Evolutionary conservation across 2,329 filamentous ascomycete species (phyloP), one percentile per base, ranked within the genome.

Genomic region (Exophiala aquamarina): DNA sequence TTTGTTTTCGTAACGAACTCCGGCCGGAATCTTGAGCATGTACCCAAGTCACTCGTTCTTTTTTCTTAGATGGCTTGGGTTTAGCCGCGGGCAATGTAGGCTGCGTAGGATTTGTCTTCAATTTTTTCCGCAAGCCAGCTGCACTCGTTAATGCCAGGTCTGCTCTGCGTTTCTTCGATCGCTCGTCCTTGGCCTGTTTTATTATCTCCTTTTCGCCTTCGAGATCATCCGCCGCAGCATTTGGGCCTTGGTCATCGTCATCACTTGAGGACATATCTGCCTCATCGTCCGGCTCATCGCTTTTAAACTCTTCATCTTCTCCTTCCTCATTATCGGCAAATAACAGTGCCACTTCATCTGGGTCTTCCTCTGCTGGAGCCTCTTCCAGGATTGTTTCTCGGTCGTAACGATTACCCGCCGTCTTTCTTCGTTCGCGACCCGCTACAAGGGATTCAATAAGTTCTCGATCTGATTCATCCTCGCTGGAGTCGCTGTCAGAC

Each of bases 151-250:
- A 83, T 20, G 82, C 83, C 50, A 90, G 83, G 60, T 87, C 83
- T 1, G 85, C 82, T 63, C 92, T 94, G 57, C 89, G 83, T 69
- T 95, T 95, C 65, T 89, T 88, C 3, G 78, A 81, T 59, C 75
- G 80, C 59, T 86, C 85, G 49, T 80, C 82, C 57, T 83, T 84
- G 48, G 86, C 89, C 59, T 86, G 81, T 55, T 81, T 84, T 68
- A 93, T 83, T 44, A 98, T 67, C 68, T 95, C 89, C 60, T 84
- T 86, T 70, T 98, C 93, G 26, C 93, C 93, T 47, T 89, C 87
- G 3, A 93, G 67, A 33, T 95, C 89, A 56, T 93, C 82, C 15
- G 76, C 68, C 7, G 64, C 70, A 43, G 64, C 66, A 49, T 66
- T 66, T 2, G 85, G 75, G 41, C 82, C 74, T 67, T 81, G 83